A percentile compares a stretch with the other conserved stretches of the same genome.
Evolutionary conservation across 1,139 yeast species (phyloP).

Genomic region (Candida sp.): DNA sequence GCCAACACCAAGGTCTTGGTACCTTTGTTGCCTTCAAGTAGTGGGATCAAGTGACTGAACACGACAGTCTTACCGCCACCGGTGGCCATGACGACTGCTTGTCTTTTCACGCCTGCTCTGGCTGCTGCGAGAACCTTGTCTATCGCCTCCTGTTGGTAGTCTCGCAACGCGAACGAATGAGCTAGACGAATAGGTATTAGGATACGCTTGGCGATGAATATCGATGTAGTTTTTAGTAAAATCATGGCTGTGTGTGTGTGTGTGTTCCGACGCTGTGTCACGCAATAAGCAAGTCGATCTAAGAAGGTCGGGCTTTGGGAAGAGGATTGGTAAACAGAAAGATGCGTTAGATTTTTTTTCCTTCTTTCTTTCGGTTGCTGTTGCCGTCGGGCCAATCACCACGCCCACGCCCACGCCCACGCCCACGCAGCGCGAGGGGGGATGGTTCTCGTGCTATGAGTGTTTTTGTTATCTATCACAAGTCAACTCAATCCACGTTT

Average conservation of each 20-base stretch:
- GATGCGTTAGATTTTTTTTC: too few relatives aligned
- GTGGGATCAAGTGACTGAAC: conserved; percentile 66
- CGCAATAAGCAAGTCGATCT: too few relatives aligned
- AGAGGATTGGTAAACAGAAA: too few relatives aligned
- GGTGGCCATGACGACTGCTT: conserved; percentile 89
- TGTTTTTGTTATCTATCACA: neutral
- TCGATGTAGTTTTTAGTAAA: neutral
- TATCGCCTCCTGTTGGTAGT: conserved; percentile 79
- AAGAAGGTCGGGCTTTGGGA: too few relatives aligned
- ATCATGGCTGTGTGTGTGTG: too few relatives aligned
- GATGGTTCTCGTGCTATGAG: too few relatives aligned
- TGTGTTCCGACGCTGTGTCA: too few relatives aligned
- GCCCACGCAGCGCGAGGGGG: too few relatives aligned
- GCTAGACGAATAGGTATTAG: neutral
- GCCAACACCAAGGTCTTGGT: conserved; percentile 70
- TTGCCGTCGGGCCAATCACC: too few relatives aligned
- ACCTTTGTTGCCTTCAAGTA: conserved; percentile 39
- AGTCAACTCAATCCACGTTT: neutral
- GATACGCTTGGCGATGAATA: neutral
- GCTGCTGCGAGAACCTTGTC: conserved; percentile 56
- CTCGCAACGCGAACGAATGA: conserved; percentile 28
- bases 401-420: too few relatives aligned
- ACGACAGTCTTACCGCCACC: conserved; percentile 97
- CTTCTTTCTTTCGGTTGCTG: too few relatives aligned
- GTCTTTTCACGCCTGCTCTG: conserved; percentile 49